Evolutionary conservation across 306 rosid genomes (phyloP), one percentile per base, ranked within the genome.

Genomic region (Vachellia pachyceras): DNA sequence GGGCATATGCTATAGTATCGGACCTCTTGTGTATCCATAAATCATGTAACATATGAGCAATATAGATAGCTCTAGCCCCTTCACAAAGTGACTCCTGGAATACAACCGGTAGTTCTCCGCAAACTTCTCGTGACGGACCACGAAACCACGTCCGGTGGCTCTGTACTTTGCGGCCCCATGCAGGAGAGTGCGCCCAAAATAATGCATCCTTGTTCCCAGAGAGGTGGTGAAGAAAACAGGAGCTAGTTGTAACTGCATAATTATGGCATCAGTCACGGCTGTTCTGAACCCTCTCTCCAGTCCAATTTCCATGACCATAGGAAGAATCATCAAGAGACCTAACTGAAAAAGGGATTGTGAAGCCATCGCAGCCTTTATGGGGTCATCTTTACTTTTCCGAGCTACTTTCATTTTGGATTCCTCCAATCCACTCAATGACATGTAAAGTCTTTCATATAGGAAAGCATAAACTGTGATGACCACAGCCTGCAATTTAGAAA

Each of bases 131-230:
- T 95, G 99, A 58, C 92, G 87, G 58, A 93, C 99, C 33, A 95
- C 99, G 87, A 95, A 95, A 75, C 98, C 99, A 86, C 99, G 98
- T 72, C 99, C 99, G 12, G 99, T 95, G 72, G 98, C 99, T 86
- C 99, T 89, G 83, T 95, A 95, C 85, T 89, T 91, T 64, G 98
- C 98, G 75, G 98, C 99, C 2, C 99, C 98, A 35, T 95, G 99
- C 68, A 95, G 88, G 71, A 95, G 85, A 18, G 99, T 95, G 82
- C 99, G 94, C 73, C 99, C 98, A 82, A 68, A 95, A 69, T 91
- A 95, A 79, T 95, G 99, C 72, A 85, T 77, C 89, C 92, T 95
- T 20, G 99, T 88, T 58, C 99, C 99, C 12, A 95, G 97, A 50
- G 98, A 91, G 84, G 93, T 93, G 42, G 99, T 95, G 85, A 95